Evolutionary conservation across 345 rosid genomes (phyloP).

Genomic region (Ricinus communis): DNA sequence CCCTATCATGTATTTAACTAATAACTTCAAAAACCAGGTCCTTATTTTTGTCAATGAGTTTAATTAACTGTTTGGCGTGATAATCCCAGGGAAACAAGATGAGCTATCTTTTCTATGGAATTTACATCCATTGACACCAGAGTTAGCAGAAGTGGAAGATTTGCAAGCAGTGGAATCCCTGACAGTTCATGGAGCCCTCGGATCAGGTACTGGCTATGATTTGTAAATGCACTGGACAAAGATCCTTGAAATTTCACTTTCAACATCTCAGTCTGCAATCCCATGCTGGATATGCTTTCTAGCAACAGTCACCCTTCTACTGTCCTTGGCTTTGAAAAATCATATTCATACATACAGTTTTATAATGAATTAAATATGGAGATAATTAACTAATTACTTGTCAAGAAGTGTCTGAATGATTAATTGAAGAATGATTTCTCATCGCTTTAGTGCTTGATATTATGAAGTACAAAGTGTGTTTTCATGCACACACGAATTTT

Average conservation of each 20-base stretch:
- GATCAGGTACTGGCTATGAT: conserved; percentile 41
- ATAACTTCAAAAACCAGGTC: not conserved
- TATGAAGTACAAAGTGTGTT: not conserved
- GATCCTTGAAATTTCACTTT: not conserved
- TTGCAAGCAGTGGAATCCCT: conserved; percentile 59
- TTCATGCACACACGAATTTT: not conserved
- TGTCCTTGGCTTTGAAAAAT: not conserved
- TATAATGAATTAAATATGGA: not conserved
- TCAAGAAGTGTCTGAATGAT: too few relatives aligned
- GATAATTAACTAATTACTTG: not conserved
- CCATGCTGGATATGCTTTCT: not conserved
- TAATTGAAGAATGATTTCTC: not conserved
- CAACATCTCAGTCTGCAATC: not conserved
- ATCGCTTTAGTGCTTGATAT: not conserved
- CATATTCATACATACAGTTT: not conserved
- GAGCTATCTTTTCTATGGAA: conserved; percentile 45
- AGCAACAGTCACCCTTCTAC: not conserved
- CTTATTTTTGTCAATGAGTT: not conserved
- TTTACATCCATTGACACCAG: conserved; percentile 69
- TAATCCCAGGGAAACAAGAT: conserved; percentile 40
- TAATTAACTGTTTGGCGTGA: conserved; percentile 10
- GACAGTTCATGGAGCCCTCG: conserved; percentile 68
- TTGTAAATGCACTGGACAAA: not conserved
- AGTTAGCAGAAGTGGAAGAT: conserved; percentile 67
- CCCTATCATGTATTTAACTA: conserved; percentile 42